Percentiles rank a stretch among this genome's conserved stretches.
These are phyloP conservation scores for Pyrenula aspistea DNA, from an alignment of 495 filamentous ascomycete species.

Conservation along the genomic window DNA sequence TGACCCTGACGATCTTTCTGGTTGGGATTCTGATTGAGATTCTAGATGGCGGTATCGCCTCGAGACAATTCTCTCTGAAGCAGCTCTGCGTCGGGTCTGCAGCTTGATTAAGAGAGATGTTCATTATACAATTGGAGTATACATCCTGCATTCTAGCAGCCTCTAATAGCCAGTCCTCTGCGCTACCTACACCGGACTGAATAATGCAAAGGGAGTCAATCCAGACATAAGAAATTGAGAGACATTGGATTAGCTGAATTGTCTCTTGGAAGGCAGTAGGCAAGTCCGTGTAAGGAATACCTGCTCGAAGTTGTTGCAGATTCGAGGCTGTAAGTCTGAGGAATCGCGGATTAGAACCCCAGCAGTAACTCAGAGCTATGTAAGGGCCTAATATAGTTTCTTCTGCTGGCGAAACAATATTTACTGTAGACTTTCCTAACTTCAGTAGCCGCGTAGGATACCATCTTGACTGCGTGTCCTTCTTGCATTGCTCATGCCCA, in stretches of 20 bases:
- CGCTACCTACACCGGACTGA: conserved; percentile 6
- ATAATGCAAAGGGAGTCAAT: conserved; percentile 16
- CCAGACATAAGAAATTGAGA: conserved; percentile 13
- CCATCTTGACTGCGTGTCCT: neutral
- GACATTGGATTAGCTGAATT: conserved; percentile 1
- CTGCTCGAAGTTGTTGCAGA: neutral
- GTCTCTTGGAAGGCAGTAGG: conserved; percentile 10
- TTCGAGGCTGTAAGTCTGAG: neutral
- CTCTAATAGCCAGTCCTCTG: conserved; percentile 13
- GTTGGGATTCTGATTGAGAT: too few species aligned
- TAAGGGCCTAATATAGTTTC: neutral
- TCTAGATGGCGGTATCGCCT: neutral
- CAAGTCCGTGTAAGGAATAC: neutral
- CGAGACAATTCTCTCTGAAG: neutral
- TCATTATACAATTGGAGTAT: conserved; percentile 8
- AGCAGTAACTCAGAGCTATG: neutral
- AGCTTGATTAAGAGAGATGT: conserved; percentile 1
- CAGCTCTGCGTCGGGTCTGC: neutral
- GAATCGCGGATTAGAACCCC: neutral
- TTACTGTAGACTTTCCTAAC: neutral
- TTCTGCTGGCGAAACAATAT: neutral
- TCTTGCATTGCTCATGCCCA: neutral
- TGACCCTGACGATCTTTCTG: neutral
- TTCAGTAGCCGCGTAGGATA: neutral
- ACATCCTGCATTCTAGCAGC: conserved; percentile 6